These are phyloP conservation scores for Citrus maxima DNA, from an alignment of 345 rosid genomes.

Conservation along the genomic window DNA sequence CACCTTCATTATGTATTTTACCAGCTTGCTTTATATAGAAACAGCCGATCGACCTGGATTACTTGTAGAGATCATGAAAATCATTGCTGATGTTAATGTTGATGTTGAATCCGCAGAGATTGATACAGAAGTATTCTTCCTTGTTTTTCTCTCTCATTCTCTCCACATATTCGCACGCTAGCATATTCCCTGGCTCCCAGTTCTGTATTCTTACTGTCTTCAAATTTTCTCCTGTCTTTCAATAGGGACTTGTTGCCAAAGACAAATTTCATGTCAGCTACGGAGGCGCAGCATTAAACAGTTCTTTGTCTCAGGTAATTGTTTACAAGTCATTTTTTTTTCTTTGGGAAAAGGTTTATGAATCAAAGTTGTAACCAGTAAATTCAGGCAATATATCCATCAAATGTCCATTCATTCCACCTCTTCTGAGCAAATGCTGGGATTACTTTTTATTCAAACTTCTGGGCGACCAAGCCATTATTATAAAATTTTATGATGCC, in stretches of 20 bases:
- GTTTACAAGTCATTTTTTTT: not conserved
- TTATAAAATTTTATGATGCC: not conserved
- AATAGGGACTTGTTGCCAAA: constrained; percentile 86
- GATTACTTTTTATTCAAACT: not conserved
- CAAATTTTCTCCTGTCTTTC: constrained; percentile 4
- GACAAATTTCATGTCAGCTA: constrained; percentile 97
- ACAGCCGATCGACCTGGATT: constrained; percentile 97
- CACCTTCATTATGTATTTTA: constrained; percentile 15
- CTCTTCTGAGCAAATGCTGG: not conserved
- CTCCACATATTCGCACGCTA: not conserved
- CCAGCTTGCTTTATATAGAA: constrained; percentile 81
- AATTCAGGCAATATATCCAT: not conserved
- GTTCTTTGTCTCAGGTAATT: constrained; percentile 72
- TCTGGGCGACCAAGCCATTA: not conserved
- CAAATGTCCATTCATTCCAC: not conserved
- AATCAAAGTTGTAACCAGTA: no score
- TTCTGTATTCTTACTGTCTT: not conserved
- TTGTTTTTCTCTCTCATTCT: not conserved
- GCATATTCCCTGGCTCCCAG: not conserved
- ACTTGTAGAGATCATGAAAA: constrained; percentile 77
- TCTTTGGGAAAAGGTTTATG: not conserved
- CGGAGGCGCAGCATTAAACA: constrained; percentile 72
- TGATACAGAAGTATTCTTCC: constrained; percentile 71
- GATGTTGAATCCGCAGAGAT: constrained; percentile 93
- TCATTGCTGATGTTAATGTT: constrained; percentile 75